A percentile compares a stretch with the other conserved stretches of the same genome.
Conservation (phyloP, 139 green algal species). For the Closterium sp. region DNA sequence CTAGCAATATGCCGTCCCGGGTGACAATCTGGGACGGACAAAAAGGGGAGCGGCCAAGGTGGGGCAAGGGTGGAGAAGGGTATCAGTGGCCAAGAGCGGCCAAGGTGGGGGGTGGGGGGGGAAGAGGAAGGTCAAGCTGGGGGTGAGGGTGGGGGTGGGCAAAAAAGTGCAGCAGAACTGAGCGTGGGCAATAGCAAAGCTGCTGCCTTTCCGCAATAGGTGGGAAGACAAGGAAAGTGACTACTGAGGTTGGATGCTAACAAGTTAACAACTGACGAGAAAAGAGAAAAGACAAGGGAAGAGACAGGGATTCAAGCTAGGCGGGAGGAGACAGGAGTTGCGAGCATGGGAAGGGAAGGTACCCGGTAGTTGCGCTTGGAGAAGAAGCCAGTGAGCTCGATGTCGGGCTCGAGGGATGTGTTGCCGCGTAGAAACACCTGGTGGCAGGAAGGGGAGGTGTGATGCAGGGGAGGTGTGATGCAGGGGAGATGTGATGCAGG, state of each 20-base stretch:
- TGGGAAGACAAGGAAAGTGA: no score
- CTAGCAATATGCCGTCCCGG: not conserved
- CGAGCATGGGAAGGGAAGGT: not conserved
- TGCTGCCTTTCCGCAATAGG: no score
- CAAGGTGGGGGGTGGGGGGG: no score
- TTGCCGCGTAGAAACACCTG: not conserved
- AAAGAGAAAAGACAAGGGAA: no score
- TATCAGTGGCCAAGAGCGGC: no score
- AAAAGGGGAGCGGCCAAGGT: not conserved
- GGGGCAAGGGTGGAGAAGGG: no score
- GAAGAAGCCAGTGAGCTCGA: not conserved
- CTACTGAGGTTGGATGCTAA: no score
- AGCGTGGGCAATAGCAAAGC: no score
- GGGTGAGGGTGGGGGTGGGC: no score
- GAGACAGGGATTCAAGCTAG: not conserved
- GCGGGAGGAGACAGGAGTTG: not conserved
- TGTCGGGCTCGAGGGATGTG: not conserved
- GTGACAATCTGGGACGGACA: not conserved
- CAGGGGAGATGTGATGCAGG: no score
- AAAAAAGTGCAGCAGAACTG: no score
- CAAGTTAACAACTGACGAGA: no score
- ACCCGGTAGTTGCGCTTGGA: not conserved
- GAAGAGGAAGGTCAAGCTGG: not conserved
- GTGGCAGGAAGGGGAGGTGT: not conserved
- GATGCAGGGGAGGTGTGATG: not conserved